phyloP scores from a whole-genome alignment of 225 moss, liverwort and hornwort species.

The Polytrichum formosum region DNA sequence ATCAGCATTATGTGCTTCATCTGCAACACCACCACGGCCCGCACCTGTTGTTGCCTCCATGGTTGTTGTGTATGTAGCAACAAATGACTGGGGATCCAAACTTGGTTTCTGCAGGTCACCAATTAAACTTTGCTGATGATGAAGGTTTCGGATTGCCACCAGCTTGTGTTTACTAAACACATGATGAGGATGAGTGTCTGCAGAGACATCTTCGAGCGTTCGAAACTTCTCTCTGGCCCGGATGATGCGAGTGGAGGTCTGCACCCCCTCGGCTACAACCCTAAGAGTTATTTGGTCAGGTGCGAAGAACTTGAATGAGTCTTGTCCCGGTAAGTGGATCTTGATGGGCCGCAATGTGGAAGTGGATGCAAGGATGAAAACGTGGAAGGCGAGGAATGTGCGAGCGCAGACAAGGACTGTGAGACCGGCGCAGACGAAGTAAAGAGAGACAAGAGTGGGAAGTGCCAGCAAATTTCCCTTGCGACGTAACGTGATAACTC shows the following conservation, averaged over 20 bases:
- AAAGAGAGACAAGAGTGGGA: constrained; percentile 25
- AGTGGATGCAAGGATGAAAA: constrained; percentile 14
- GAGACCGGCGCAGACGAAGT: constrained; percentile 25
- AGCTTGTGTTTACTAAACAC: too few species aligned
- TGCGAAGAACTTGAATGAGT: neutral
- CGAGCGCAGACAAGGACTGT: constrained; percentile 19
- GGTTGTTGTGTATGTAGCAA: too few species aligned
- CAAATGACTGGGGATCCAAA: too few species aligned
- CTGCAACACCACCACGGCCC: too few species aligned
- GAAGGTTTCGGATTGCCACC: too few species aligned
- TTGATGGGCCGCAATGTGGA: constrained; percentile 9
- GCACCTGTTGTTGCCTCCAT: too few species aligned
- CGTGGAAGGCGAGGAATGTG: constrained; percentile 21
- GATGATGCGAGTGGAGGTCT: neutral
- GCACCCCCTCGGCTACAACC: neutral
- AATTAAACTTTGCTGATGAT: too few species aligned
- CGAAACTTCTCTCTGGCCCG: neutral
- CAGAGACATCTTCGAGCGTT: neutral
- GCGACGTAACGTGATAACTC: neutral
- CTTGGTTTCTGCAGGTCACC: too few species aligned
- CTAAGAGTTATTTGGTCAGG: constrained; percentile 7
- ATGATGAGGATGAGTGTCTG: neutral
- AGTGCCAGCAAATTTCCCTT: constrained; percentile 2
- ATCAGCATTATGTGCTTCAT: too few species aligned
- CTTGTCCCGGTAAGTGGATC: constrained; percentile 1